Evolutionary conservation across 805 yeast species (phyloP).

Genomic region (Wickerhamiella spandovensis): DNA sequence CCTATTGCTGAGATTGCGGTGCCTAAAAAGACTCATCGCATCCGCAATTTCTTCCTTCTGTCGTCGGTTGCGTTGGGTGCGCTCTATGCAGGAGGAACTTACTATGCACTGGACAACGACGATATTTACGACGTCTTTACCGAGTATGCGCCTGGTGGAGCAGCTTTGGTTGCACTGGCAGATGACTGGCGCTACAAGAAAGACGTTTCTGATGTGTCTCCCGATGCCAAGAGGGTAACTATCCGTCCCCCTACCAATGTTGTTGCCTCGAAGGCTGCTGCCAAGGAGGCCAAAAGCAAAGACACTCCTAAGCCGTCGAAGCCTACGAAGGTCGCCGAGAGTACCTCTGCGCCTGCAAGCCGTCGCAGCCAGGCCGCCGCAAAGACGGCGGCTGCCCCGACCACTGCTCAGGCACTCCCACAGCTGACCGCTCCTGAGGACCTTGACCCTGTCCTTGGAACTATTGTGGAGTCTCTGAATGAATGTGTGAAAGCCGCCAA

Average conservation of each 20-base stretch:
- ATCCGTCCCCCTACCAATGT: constrained; percentile 3
- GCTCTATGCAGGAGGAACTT: constrained; percentile 49
- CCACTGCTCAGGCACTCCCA: constrained; percentile 8
- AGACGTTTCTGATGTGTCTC: not conserved
- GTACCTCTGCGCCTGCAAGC: not conserved
- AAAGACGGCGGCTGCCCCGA: not conserved
- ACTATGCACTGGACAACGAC: constrained; percentile 41
- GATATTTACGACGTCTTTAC: constrained; percentile 48
- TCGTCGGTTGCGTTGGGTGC: constrained; percentile 20
- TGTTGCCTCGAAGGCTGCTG: constrained; percentile 7
- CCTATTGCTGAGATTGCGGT: not conserved
- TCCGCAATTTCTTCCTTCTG: constrained; percentile 22
- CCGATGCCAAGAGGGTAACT: constrained; percentile 24
- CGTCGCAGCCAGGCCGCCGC: not conserved
- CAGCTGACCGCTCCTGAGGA: constrained; percentile 8
- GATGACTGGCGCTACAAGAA: constrained; percentile 26
- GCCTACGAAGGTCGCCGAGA: constrained; percentile 2
- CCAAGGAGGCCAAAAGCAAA: constrained; percentile 3
- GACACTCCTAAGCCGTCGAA: constrained; percentile 6
- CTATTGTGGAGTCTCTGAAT: constrained; percentile 17
- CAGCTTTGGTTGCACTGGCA: constrained; percentile 35
- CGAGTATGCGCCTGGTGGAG: constrained; percentile 54
- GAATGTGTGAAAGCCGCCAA: constrained; percentile 14
- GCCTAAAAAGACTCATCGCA: constrained; percentile 14
- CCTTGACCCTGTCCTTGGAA: constrained; percentile 17